Evolutionary conservation across 257 asterid genomes (phyloP), one percentile per base, ranked within the genome.

Genomic region (Penstemon newberryi): DNA sequence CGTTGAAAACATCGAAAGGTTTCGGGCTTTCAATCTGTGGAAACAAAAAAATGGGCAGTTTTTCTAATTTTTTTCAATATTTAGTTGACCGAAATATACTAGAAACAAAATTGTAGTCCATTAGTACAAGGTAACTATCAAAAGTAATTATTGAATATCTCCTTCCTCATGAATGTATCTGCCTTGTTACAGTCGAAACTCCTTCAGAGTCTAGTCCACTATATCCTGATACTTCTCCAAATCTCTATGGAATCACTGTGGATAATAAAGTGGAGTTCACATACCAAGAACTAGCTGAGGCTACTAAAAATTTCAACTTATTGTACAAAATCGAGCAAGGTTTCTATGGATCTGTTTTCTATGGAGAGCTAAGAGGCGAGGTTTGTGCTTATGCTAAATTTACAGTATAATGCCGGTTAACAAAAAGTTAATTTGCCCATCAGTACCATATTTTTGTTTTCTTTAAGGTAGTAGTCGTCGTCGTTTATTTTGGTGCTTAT

Each of bases 241-340:
- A 57, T 77, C 83, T 75, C 43, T 77, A 73, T 18, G 90, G 95
- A 5, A 85, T 88, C 45, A 84, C 87, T 1, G 93, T 91, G 79
- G 95, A 87, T 78, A 89, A 87, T 81, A 87, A 96, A 3, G 86
- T 91, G 49, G 96, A 89, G 76, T 91, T 89, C 79, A 80, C 84
- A 0, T 79, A 79, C 11, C 87, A 87, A 44, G 97, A 91, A 72
- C 87, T 91, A 38, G 91, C 96, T 1, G 33, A 50, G 33, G 96
- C 95, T 49, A 81, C 91, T 40, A 55, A 82, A 57, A 73, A 87
- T 78, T 91, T 91, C 70, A 70, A 70, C 76, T 6, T 84, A 19
- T 81, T 82, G 52, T 59, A 80, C 52, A 89, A 91, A 72, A 91
- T 89, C 5, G 97, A 96, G 11, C 96, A 91, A 84, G 97, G 97